Base-by-base conservation (phyloP, 2,329 filamentous ascomycete species). In the Fonsecaea multimorphosa region DNA sequence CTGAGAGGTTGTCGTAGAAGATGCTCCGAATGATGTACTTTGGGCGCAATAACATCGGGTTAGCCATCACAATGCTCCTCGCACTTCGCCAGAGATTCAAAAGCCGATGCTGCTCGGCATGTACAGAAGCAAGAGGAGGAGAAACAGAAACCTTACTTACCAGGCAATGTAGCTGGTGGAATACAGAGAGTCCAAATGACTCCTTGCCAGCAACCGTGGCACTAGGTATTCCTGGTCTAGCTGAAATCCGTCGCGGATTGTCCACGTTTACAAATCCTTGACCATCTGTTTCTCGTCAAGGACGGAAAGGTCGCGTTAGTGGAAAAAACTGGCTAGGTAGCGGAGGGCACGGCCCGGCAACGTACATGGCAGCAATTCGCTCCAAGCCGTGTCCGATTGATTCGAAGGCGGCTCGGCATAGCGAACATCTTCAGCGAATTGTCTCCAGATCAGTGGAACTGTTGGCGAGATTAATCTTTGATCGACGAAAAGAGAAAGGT, bases 231-330 rank as follows among this genome's bases (percentile, higher is more conserved):
- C 52, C 52, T 8, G 3, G 52, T 9, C 19, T 54, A 27, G n/a
- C 29, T 32, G 52, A 27, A 29, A 54, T 11, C 29, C 22, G 52
- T 19, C 52, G 52, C 7, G 52, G 52, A 7, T 32, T 54, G 52
- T 54, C 52, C 14, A 54, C 52, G 16, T 54, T 54, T 16, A 54
- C 24, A 24, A 54, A 54, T n/a, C 52, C 52, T n/a, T 54, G 52
- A 29, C 52, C 52, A 32, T 54, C 52, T 54, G 16, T n/a, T 54
- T 8, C 29, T 3, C 24, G 29, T 14, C 4, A 27, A 14, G 14
- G 52, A 27, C 27, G 4, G 8, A 54, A 9, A 54, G 16, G 29
- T 16, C 51, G 29, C 27, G 29, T 54, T 16, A 54, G 29, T 32
- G 22, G 52, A n/a, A 22, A 31, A 32, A 2, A 31, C 11, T n/a